Base-by-base conservation (phyloP, 208 protist genomes). In the Vickermania ingenoplastis region DNA sequence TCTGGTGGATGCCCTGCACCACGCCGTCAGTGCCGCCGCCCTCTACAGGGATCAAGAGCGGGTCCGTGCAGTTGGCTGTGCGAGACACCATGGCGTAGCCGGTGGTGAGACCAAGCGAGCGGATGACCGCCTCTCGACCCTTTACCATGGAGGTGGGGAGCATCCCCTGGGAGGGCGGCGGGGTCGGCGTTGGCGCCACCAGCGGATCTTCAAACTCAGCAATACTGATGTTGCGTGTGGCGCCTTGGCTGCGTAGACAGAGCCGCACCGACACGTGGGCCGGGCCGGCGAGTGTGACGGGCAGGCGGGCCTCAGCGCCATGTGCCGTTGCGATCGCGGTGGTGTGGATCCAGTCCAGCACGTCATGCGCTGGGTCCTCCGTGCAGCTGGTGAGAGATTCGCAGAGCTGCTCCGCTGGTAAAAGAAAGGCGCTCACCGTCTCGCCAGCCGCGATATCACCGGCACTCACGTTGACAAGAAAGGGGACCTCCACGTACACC, bases 121-220 rank as follows among this genome's bases (percentile, higher is more conserved):
- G 41, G 50, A 74, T 0, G 0, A 21, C 21, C 0, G 3, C 22
- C 1, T 49, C 3, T 41, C 62, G 61, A 1, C 69, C 69, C 31
- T 63, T 63, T 25, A 74, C 56, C 13, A 74, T 17, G 1, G 69
- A 60, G 2, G 59, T 74, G 7, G 69, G 69, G 29, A 53, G 63
- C 2, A 62, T 54, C 36, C 36, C 36, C 11, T 7, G 36, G 17
- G 36, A 17, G n/a, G n/a, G n/a, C n/a, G n/a, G n/a, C n/a, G n/a
- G n/a, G n/a, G n/a, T n/a, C 11, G 17, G 7, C 17, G 17, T 45
- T n/a, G 36, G 36, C 36, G 7, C 11, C 7, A 17, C 11, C 7
- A 45, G 36, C 7, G 36, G 36, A 45, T 45, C 36, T 45, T 45
- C 36, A 45, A 45, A 45, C 36, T n/a, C 7, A 7, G 17, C 36